A percentile compares a stretch with the other conserved stretches of the same genome.
These are phyloP conservation scores for Centella asiatica DNA, from an alignment of 129 eudicot species.

Conservation along the genomic window DNA sequence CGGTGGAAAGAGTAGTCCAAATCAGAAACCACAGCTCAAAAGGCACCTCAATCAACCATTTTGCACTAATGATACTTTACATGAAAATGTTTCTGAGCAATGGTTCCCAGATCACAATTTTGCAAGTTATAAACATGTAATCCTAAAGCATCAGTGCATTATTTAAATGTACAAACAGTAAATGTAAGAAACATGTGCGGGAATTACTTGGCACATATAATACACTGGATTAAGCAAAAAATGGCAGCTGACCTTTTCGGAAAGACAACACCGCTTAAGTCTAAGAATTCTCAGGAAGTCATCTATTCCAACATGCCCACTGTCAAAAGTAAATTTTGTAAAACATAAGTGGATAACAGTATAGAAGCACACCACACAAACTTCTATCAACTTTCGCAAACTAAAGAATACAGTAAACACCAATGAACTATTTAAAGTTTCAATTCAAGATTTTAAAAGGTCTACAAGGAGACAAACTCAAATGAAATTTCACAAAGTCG, in stretches of 20 bases:
- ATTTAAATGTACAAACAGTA: neutral
- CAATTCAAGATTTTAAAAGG: too few species aligned
- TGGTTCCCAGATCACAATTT: neutral
- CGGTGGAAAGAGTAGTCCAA: too few species aligned
- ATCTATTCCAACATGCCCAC: constrained; percentile 54
- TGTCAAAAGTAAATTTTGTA: constrained; percentile 23
- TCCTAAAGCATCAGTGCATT: too few species aligned
- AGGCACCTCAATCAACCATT: neutral
- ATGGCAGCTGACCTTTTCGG: constrained; percentile 51
- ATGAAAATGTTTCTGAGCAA: neutral
- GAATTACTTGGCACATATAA: neutral
- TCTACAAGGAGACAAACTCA: too few species aligned
- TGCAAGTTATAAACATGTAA: too few species aligned
- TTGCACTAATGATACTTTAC: neutral
- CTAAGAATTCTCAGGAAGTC: constrained; percentile 59
- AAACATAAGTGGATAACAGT: neutral
- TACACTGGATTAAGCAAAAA: neutral
- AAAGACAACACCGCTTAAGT: constrained; percentile 52
- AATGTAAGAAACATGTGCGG: neutral
- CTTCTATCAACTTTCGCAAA: too few species aligned
- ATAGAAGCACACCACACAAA: neutral
- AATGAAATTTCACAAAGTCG: too few species aligned
- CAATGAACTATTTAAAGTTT: too few species aligned
- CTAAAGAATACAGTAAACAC: too few species aligned
- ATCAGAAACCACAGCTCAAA: neutral